phyloP scores from a whole-genome alignment of 108 stramenopile genomes.

The Discostella stelligeroides region DNA sequence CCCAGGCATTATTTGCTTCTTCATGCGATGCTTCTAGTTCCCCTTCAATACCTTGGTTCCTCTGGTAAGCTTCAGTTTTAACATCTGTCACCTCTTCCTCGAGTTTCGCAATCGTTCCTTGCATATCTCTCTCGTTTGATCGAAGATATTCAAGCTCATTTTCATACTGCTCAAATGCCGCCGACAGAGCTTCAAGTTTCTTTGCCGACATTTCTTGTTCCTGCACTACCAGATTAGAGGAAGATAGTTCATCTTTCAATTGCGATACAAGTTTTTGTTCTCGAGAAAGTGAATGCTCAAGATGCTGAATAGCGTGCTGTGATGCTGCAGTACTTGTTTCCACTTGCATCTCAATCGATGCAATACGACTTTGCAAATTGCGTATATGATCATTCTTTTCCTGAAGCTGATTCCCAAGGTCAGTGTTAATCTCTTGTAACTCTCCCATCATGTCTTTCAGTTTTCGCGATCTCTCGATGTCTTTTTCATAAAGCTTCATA shows the following conservation, averaged over 20 bases:
- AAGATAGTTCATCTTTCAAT: constrained; percentile 16
- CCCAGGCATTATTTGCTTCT: constrained; percentile 17
- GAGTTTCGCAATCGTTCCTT: constrained; percentile 5
- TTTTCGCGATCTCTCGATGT: constrained; percentile 27
- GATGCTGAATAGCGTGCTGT: constrained; percentile 18
- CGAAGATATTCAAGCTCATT: constrained; percentile 18
- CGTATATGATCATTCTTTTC: constrained; percentile 24
- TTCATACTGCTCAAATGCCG: constrained; percentile 19
- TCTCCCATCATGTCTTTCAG: constrained; percentile 38
- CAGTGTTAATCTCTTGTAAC: constrained; percentile 32
- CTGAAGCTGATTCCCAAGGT: constrained; percentile 32
- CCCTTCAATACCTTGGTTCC: neutral
- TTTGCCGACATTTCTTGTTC: constrained; percentile 6
- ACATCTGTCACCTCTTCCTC: constrained; percentile 15
- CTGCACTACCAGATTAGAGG: constrained; percentile 4
- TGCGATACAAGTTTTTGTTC: constrained; percentile 7
- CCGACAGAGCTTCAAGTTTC: constrained; percentile 15
- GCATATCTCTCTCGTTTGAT: constrained; percentile 20
- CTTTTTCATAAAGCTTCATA: constrained; percentile 32
- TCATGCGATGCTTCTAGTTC: constrained; percentile 18
- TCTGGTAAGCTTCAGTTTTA: neutral
- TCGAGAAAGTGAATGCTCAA: neutral
- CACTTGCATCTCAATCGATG: constrained; percentile 11
- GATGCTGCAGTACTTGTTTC: constrained; percentile 16
- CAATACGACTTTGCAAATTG: constrained; percentile 16